A percentile compares a stretch with the other conserved stretches of the same genome.
Conservation (phyloP, 2,329 filamentous ascomycete species). For the Penicillium decumbens region DNA sequence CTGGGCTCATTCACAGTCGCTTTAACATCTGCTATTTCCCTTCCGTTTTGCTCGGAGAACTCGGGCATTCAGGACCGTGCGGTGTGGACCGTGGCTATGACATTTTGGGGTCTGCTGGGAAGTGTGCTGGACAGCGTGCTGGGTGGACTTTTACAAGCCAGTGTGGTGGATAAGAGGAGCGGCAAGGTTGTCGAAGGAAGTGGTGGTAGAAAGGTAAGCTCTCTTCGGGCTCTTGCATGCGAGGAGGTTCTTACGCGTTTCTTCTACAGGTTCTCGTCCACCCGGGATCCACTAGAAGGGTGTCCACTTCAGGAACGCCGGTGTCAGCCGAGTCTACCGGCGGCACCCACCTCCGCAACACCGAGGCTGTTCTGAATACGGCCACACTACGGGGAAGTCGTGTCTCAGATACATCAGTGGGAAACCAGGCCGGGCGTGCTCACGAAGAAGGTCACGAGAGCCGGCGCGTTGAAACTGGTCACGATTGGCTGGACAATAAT, state of each 20-base stretch:
- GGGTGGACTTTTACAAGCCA: constrained; percentile 78
- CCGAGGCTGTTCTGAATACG: constrained; percentile 29
- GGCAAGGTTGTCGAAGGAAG: constrained; percentile 87
- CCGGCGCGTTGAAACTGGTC: constrained; percentile 61
- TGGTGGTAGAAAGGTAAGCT: constrained; percentile 59
- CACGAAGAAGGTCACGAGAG: constrained; percentile 49
- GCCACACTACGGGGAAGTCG: constrained; percentile 24
- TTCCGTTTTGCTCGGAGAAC: constrained; percentile 60
- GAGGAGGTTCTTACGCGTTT: not conserved
- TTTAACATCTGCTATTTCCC: constrained; percentile 60
- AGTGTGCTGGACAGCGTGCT: constrained; percentile 84
- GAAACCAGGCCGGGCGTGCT: constrained; percentile 9
- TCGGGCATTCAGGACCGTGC: constrained; percentile 51
- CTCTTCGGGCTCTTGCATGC: not conserved
- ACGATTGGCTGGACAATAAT: constrained; percentile 85
- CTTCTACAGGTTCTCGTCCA: constrained; percentile 33
- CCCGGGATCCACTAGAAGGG: constrained; percentile 28
- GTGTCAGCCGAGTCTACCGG: constrained; percentile 14
- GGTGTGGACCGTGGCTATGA: constrained; percentile 52
- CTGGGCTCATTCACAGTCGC: constrained; percentile 68
- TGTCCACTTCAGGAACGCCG: constrained; percentile 10
- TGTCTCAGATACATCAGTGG: constrained; percentile 13
- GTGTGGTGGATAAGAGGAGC: constrained; percentile 74
- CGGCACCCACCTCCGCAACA: constrained; percentile 23
- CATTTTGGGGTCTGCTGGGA: constrained; percentile 69